A percentile compares a stretch with the other conserved stretches of the same genome.
These are phyloP conservation scores for Penicillium sp. DNA, from an alignment of 2,329 filamentous ascomycete species.

Conservation along the genomic window DNA sequence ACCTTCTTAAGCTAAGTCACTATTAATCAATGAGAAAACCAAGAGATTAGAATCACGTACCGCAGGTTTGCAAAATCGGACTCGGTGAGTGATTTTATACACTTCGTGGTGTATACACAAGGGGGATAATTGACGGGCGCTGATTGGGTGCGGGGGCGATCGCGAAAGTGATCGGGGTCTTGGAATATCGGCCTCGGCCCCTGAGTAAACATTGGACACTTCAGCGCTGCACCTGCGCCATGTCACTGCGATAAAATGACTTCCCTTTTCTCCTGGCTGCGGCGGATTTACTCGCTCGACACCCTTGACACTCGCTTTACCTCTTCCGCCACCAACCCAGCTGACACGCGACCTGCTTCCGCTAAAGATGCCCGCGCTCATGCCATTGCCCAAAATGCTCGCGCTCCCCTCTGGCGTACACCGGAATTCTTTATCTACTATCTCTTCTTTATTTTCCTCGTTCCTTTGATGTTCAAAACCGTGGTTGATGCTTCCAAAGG, in stretches of 20 bases:
- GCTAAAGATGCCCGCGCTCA: slow-evolving; percentile 38
- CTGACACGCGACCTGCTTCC: slow-evolving; percentile 50
- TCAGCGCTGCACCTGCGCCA: slow-evolving; percentile 15
- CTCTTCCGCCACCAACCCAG: slow-evolving; percentile 65
- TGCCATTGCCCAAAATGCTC: slow-evolving; percentile 47
- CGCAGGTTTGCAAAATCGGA: no score
- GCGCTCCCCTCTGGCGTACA: slow-evolving; percentile 77
- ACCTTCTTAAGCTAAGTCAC: no score
- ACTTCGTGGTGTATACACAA: not conserved
- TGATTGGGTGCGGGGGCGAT: slow-evolving; percentile 7
- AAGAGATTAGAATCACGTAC: no score
- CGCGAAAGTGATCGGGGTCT: not conserved
- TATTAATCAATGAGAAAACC: no score
- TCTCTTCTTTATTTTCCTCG: slow-evolving; percentile 60
- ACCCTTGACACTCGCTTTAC: slow-evolving; percentile 73
- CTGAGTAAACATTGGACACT: slow-evolving; percentile 22
- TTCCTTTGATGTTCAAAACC: slow-evolving; percentile 91
- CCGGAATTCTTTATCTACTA: slow-evolving; percentile 84
- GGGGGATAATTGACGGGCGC: slow-evolving; percentile 5
- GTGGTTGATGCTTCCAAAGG: slow-evolving; percentile 81
- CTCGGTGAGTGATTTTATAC: no score
- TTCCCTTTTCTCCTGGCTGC: slow-evolving; percentile 47
- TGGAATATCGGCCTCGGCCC: slow-evolving; percentile 4
- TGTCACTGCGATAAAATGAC: slow-evolving; percentile 44
- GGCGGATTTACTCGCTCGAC: slow-evolving; percentile 62